These are phyloP conservation scores for Acacia pycnantha DNA, from an alignment of 331 rosid species.

Conservation along the genomic window DNA sequence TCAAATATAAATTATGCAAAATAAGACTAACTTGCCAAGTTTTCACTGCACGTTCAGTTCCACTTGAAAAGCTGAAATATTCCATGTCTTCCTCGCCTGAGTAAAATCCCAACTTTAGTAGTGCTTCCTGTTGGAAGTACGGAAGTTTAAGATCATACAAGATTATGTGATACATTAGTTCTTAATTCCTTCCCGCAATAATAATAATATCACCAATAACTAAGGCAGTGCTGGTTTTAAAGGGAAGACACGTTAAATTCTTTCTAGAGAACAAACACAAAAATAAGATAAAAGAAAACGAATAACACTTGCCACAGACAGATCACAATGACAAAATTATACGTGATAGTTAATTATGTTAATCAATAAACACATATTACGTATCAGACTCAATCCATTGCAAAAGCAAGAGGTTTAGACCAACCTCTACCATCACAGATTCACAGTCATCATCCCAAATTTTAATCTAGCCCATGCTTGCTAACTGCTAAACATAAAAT, in stretches of 20 bases:
- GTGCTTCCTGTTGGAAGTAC: constrained; percentile 63
- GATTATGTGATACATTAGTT: constrained; percentile 1
- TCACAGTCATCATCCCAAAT: not conserved
- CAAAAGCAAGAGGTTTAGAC: not conserved
- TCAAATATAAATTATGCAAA: not conserved
- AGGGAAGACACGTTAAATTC: not conserved
- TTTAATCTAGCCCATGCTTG: not conserved
- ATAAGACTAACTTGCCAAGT: constrained; percentile 91
- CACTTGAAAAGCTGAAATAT: constrained; percentile 73
- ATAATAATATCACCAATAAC: not conserved
- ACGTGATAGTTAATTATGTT: not conserved
- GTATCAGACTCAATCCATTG: not conserved
- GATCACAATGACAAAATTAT: not conserved
- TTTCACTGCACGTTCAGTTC: constrained; percentile 92
- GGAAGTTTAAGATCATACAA: not conserved
- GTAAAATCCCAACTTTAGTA: constrained; percentile 79
- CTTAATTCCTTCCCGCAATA: not conserved
- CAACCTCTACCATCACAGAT: not conserved
- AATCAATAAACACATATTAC: not conserved
- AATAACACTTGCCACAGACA: not conserved
- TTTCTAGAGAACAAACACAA: not conserved
- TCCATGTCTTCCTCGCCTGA: constrained; percentile 94
- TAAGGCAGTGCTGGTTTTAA: not conserved
- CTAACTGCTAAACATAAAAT: not conserved
- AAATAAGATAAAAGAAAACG: not conserved